These are phyloP conservation scores for Athelia psychrophila DNA, from an alignment of 1,284 basidiomycete genomes.

Conservation along the genomic window DNA sequence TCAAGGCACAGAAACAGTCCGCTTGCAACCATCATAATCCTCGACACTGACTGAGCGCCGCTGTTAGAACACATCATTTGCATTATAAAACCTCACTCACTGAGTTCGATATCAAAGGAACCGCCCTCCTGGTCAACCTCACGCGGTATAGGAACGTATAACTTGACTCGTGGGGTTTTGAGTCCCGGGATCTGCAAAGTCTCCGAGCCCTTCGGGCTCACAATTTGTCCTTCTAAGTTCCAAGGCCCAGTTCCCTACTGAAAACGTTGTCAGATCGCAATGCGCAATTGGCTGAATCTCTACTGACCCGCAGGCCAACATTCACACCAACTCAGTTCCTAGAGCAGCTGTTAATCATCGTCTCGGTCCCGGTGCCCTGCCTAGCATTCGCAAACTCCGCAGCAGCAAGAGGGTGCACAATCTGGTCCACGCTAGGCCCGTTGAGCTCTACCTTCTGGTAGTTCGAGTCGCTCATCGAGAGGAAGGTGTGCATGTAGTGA, in stretches of 20 bases:
- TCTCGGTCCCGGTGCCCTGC: conserved; percentile 40
- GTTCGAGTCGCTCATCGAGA: conserved; percentile 78
- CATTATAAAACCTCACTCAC: conserved; percentile 33
- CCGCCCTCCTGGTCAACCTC: conserved; percentile 72
- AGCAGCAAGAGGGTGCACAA: conserved; percentile 82
- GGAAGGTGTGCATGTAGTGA: conserved; percentile 86
- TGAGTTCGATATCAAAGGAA: conserved; percentile 76
- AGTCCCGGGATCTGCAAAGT: conserved; percentile 56
- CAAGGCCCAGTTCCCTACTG: conserved; percentile 83
- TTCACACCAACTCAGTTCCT: conserved; percentile 73
- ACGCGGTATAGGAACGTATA: conserved; percentile 67
- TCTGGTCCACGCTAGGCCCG: conserved; percentile 76
- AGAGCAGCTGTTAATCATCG: conserved; percentile 68
- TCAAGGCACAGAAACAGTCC: conserved; percentile 73
- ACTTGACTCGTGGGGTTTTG: conserved; percentile 49
- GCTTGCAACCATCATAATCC: conserved; percentile 87
- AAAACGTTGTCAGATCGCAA: background rate
- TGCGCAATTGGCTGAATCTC: no score
- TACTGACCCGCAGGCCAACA: conserved; percentile 69
- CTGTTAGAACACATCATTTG: background rate
- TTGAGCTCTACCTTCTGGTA: conserved; percentile 75
- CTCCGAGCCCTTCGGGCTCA: conserved; percentile 65
- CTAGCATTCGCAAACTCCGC: conserved; percentile 53
- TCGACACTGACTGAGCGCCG: conserved; percentile 68
- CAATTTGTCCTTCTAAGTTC: conserved; percentile 78